A percentile compares a stretch with the other conserved stretches of the same genome.
phyloP scores from a whole-genome alignment of 176 grass and related monocot genomes.

The Ampelocalamus luodianensis region DNA sequence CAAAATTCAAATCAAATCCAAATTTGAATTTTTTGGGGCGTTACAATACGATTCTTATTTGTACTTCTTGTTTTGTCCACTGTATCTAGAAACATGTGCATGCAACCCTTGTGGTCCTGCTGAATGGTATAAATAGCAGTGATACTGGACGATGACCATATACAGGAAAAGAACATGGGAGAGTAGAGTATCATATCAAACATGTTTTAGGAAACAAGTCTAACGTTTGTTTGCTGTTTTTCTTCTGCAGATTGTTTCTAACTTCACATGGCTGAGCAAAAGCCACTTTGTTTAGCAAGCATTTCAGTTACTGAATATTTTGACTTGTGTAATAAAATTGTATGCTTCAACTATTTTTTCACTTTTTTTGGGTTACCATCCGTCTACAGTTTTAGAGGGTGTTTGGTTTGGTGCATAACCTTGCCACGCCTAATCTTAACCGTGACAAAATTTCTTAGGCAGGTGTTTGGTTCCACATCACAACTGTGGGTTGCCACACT shows the following conservation, averaged over 20 bases:
- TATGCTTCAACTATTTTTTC: not conserved
- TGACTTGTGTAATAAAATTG: not conserved
- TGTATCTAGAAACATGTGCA: conserved; percentile 32
- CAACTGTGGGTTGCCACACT: no score
- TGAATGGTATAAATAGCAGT: conserved; percentile 8
- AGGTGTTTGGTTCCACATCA: no score
- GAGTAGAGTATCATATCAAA: conserved; percentile 25
- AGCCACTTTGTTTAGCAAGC: not conserved
- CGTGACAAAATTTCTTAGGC: no score
- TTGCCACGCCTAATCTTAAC: no score
- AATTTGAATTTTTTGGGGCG: no score
- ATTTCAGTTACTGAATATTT: conserved; percentile 22
- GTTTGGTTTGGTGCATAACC: no score
- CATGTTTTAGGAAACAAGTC: not conserved
- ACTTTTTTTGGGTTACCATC: not conserved
- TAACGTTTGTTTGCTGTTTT: conserved; percentile 1
- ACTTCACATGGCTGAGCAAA: conserved; percentile 4
- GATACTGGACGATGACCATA: not conserved
- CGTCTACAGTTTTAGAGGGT: not conserved
- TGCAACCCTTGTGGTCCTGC: not conserved
- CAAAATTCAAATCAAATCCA: no score
- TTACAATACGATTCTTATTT: conserved; percentile 27
- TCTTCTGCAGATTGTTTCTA: not conserved
- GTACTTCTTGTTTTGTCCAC: conserved; percentile 32
- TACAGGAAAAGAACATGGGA: not conserved